Evolutionary conservation across 768 basidiomycete species (phyloP), one percentile per base, ranked within the genome.

Genomic region (Podaxis sp.): DNA sequence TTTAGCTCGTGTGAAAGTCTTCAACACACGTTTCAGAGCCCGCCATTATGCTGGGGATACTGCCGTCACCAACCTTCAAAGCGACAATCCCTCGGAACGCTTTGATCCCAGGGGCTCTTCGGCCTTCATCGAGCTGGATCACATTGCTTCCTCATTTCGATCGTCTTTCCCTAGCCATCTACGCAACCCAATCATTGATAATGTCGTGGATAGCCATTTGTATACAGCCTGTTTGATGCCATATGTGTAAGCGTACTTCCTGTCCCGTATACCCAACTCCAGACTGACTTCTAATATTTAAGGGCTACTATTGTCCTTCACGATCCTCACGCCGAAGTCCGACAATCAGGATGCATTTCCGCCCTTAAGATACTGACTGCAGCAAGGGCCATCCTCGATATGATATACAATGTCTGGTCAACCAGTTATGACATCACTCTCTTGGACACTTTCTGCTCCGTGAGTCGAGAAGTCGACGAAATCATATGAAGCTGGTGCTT

Each of bases 371-470:
- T 91, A 33, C 75, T 91, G 7, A 82, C 81, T 0, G 84, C 90
- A 26, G 84, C 89, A 2, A 82, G 90, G 53, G 80, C 82, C 0
- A 84, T 89, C 44, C 75, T 91, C 48, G 86, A 91, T 66, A 75
- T 89, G 15, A 82, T 90, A 40, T 88, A 90, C 68, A 78, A 76
- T 15, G 79, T 90, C 28, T 84, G 80, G 71, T 86, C 87, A 6
- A 91, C 90, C 0, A 91, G 86, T 64, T 91, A 82, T 67, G 89
- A 91, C 67, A 79, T 90, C 17, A 84, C 87, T 4, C 77, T 89
- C 2, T 70, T 91, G 38, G 90, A 90, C 66, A 78, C 83, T n/a
- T 89, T 90, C 67, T 87, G 85, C 66, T 79, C 87, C 64, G 89
- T 90, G 70, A 70, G 84, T 65, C 62, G 38, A 56, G 15, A 46